These are phyloP conservation scores for Prinsepia uniflora DNA, from an alignment of 306 rosid species.

Conservation along the genomic window DNA sequence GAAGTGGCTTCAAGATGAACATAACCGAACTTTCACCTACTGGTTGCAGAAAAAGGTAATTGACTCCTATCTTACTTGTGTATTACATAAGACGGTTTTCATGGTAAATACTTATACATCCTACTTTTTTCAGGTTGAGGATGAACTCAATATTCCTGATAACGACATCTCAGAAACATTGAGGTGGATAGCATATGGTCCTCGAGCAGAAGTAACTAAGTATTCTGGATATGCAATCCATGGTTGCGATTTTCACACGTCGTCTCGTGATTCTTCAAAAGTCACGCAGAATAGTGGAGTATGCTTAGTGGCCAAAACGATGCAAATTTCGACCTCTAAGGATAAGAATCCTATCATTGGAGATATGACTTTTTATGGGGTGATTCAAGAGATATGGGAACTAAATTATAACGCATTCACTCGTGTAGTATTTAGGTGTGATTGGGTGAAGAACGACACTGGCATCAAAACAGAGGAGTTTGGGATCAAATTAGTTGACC, in stretches of 20 bases:
- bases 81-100: no score
- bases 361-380: neutral
- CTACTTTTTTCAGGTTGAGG: neutral
- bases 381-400: conserved; percentile 9
- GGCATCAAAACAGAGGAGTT: neutral
- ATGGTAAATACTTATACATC: no score
- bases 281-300: neutral
- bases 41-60: neutral
- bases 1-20: conserved; percentile 9
- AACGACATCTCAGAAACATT: neutral
- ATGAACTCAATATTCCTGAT: neutral
- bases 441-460: conserved; percentile 1
- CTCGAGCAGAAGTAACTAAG: neutral
- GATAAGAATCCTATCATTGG: neutral
- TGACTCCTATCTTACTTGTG: no score
- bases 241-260: neutral
- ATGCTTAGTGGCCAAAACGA: neutral
- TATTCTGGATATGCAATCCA: neutral
- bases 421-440: neutral
- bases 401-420: neutral
- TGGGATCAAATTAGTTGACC: neutral
- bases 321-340: neutral
- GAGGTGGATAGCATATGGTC: conserved; percentile 7
- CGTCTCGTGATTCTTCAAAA: neutral
- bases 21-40: neutral